Base-by-base conservation (phyloP, 176 grass and related monocot species). In the Oryza rufipogon region DNA sequence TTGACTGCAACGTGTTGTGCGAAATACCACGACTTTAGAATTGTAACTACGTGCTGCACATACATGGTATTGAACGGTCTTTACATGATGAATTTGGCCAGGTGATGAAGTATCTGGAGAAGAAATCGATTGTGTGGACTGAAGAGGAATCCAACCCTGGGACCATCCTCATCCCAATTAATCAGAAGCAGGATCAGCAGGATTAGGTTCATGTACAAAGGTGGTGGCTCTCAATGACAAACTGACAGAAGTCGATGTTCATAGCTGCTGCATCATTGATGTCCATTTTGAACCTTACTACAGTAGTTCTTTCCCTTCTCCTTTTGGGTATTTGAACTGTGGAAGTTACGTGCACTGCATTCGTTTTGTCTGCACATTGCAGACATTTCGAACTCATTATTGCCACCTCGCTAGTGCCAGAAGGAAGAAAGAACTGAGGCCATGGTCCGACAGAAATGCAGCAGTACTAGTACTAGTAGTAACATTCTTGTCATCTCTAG, bases 61-160 rank as follows among this genome's bases (percentile, higher is more conserved):
- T 72, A 38, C 19, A 66, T 86, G 32, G 9, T 75, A 7, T 4
- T 41, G 13, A 48, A 56, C 52, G 26, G 30, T 52, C 60, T 25
- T 84, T 11, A 70, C 41, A 14, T 46, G 61, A 44, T 67, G 9
- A 80, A 48, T 79, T 11, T 77, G 38, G 30, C 13, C 88, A 98
- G 96, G 96, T 90, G 15, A 77, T 84, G 71, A 94, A 85, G 75
- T 85, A 92, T 90, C 69, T 98, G 56, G 85, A 98, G 56, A 95
- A 89, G 69, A 85, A 92, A 86, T 92, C 87, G 25, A 58, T 95
- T 60, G 26, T 87, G 20, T 98, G 93, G 93, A 90, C 69, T 11
- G 89, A 93, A 91, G 85, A 86, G 70, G 93, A 90, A 60, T 64
- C 67, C 41, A 52, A 88, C 49, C 78, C 68, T 66, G 89, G 85